Base-by-base conservation (phyloP, 768 basidiomycete genomes). In the Boletus insuetus region DNA sequence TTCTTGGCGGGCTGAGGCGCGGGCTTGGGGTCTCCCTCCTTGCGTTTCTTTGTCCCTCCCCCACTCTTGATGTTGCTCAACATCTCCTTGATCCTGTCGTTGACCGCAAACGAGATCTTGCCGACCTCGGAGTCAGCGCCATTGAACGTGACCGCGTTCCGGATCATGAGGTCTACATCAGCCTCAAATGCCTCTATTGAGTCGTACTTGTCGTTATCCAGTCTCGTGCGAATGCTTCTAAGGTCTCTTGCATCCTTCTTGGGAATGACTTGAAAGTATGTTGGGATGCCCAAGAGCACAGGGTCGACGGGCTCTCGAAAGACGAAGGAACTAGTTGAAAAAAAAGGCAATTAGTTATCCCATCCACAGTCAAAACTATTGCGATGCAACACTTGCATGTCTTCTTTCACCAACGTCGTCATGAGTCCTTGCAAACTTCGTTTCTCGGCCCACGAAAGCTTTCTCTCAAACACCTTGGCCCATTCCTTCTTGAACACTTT, bases 221-320 rank as follows among this genome's bases (percentile, higher is more conserved):
- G 77, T 69, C 88, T 93, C 64, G 79, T 78, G 58, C 86, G 82
- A 64, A 98, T 95, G 47, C 87, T 87, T 58, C 77, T 74, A 51
- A 98, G 75, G 72, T 98, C 96, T 42, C 96, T 85, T 3, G 92
- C 91, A 59, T 95, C 85, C 66, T 89, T 91, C 58, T 78, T 81
- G 6, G 88, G 86, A 60, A 98, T 91, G 53, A 95, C 74, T 34
- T 94, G 84, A 69, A 87, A 89, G 67, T 98, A 98, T 10, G 86
- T 84, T 8, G 95, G 96, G 48, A 98, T 91, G 6, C 82, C 84
- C 34, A 95, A 75, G 3, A 78, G 72, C 19, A 91, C 80, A 3
- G 95, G 94, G 71, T 98, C 94, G n/a, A 98, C 93, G 40, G 91
- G 86, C 52, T 87, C 86, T 46, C 82, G 85, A 74, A 91, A 93